phyloP scores from a whole-genome alignment of 306 rosid species.

The Rosa rugosa region DNA sequence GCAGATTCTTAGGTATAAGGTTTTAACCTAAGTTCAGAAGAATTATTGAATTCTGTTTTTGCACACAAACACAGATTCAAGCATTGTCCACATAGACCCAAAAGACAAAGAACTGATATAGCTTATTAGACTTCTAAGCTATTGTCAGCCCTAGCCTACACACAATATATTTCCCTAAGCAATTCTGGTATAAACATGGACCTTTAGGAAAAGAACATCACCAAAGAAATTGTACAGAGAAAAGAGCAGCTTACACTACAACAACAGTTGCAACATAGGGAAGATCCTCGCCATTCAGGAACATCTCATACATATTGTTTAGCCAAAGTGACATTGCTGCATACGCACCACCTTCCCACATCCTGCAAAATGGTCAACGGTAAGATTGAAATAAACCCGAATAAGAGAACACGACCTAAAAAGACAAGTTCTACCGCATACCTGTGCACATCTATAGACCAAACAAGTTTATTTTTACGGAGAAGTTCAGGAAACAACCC shows the following conservation, averaged over 20 bases:
- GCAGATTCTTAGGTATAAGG: not conserved
- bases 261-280: slow-evolving; percentile 86
- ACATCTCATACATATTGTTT: slow-evolving; percentile 71
- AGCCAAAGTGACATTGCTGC: slow-evolving; percentile 88
- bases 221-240: slow-evolving; percentile 13
- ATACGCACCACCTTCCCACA: slow-evolving; percentile 93
- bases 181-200: not conserved
- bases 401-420: slow-evolving; percentile 11
- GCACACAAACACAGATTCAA: not conserved
- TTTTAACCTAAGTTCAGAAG: not conserved
- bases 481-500: slow-evolving; percentile 91
- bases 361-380: slow-evolving; percentile 50
- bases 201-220: slow-evolving; percentile 14
- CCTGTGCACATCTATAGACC: slow-evolving; percentile 95
- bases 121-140: not conserved
- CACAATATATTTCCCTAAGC: not conserved
- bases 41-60: not conserved
- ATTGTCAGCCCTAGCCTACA: slow-evolving; percentile 9
- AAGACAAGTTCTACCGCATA: slow-evolving; percentile 30
- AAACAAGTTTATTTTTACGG: slow-evolving; percentile 72
- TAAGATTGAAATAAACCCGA: slow-evolving; percentile 18
- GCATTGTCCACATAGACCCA: not conserved
- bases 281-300: slow-evolving; percentile 57
- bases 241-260: slow-evolving; percentile 65
- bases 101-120: not conserved